Evolutionary conservation across 2,329 filamentous ascomycete genomes (phyloP).

Genomic region (Colletotrichum lini): DNA sequence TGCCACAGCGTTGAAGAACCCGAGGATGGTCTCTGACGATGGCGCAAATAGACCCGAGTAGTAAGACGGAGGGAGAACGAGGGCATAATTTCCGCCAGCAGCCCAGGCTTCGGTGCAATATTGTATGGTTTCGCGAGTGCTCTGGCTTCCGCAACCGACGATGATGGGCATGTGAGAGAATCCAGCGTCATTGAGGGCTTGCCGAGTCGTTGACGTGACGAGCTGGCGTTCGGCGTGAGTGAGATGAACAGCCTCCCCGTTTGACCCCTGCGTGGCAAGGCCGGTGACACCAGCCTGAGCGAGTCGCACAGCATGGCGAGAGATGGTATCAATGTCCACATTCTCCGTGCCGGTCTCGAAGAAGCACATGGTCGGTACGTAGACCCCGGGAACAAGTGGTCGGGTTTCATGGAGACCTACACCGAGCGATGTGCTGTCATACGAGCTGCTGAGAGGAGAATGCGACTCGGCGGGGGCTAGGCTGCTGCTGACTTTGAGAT

Average conservation of each 20-base stretch:
- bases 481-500: conserved; percentile 48
- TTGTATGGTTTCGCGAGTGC: conserved; percentile 79
- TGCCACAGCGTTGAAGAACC: conserved; percentile 77
- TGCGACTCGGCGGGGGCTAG: conserved; percentile 49
- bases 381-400: conserved; percentile 69
- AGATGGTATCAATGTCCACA: conserved; percentile 74
- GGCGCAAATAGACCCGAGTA: conserved; percentile 78
- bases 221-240: conserved; percentile 77
- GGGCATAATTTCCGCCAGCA: conserved; percentile 80
- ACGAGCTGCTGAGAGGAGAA: conserved; percentile 59
- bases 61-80: conserved; percentile 84
- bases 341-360: conserved; percentile 77
- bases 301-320: conserved; percentile 76
- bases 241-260: conserved; percentile 86
- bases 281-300: conserved; percentile 81
- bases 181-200: conserved; percentile 77
- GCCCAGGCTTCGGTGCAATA: conserved; percentile 78
- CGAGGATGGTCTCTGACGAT: conserved; percentile 71
- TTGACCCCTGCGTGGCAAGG: conserved; percentile 84
- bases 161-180: conserved; percentile 79
- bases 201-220: conserved; percentile 78
- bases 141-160: conserved; percentile 82
- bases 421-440: conserved; percentile 56
- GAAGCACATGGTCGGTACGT: conserved; percentile 82
- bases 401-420: conserved; percentile 52